These are phyloP conservation scores for Candida corydali DNA, from an alignment of 805 yeast species.

Conservation along the genomic window DNA sequence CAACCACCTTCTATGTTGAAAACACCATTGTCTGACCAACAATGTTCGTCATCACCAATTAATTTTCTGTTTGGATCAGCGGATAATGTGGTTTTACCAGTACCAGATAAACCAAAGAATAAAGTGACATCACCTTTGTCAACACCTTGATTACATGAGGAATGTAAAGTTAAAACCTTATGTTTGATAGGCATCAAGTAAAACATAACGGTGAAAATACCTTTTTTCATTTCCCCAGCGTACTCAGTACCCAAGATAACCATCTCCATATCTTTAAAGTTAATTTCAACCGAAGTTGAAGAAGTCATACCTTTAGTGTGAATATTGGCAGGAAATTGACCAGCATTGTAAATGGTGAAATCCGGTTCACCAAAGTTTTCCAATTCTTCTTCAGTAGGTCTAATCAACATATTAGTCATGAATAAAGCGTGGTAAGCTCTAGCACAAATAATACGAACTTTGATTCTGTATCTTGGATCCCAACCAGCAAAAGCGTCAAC, in stretches of 20 bases:
- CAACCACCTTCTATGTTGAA: slow-evolving; percentile 99
- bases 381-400: slow-evolving; percentile 89
- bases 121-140: slow-evolving; percentile 82
- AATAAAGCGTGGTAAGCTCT: slow-evolving; percentile 97
- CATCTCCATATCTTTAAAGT: slow-evolving; percentile 98
- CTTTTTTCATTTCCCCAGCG: slow-evolving; percentile 99
- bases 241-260: slow-evolving; percentile 97
- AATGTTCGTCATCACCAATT: slow-evolving; percentile 98
- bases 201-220: slow-evolving; percentile 98
- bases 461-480: slow-evolving; percentile 97
- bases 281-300: slow-evolving; percentile 90
- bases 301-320: slow-evolving; percentile 98
- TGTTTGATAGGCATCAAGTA: slow-evolving; percentile 95
- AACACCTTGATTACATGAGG: slow-evolving; percentile 89
- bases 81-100: slow-evolving; percentile 95
- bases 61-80: slow-evolving; percentile 92
- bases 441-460: slow-evolving; percentile 94
- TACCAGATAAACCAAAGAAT: slow-evolving; percentile 95
- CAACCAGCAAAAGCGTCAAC: slow-evolving; percentile 98
- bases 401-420: slow-evolving; percentile 97
- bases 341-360: slow-evolving; percentile 97
- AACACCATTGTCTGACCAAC: slow-evolving; percentile 98
- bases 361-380: slow-evolving; percentile 93
- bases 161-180: slow-evolving; percentile 88
- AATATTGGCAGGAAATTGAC: slow-evolving; percentile 97